Percentiles rank a stretch among this genome's conserved stretches.
Evolutionary conservation across 2,329 filamentous ascomycete species (phyloP).

Genomic region (Hirsutella rhossiliensis): DNA sequence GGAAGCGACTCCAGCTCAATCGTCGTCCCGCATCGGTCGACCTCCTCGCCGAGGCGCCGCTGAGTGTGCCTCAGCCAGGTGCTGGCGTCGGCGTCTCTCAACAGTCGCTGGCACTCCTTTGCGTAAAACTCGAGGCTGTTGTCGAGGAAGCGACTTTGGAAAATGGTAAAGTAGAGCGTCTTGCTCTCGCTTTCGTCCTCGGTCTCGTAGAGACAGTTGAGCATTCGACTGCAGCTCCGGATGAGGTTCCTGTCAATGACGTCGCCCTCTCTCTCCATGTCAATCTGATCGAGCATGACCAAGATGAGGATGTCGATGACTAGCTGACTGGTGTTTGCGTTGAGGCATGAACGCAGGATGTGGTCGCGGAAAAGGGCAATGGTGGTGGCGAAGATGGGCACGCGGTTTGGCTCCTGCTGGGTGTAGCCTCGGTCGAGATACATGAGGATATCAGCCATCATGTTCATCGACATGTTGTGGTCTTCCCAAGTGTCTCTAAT

Average conservation of each 20-base stretch:
- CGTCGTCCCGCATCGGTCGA: slow-evolving; percentile 70
- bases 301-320: slow-evolving; percentile 67
- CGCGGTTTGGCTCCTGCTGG: slow-evolving; percentile 49
- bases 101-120: slow-evolving; percentile 58
- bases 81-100: slow-evolving; percentile 69
- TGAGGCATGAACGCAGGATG: slow-evolving; percentile 54
- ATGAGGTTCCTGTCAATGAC: slow-evolving; percentile 75
- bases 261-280: slow-evolving; percentile 85
- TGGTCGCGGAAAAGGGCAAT: slow-evolving; percentile 84
- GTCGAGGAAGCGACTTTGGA: slow-evolving; percentile 66
- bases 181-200: slow-evolving; percentile 65
- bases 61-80: slow-evolving; percentile 70
- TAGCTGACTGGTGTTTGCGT: slow-evolving; percentile 29
- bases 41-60: slow-evolving; percentile 66
- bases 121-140: slow-evolving; percentile 65
- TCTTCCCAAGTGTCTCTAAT: slow-evolving; percentile 75
- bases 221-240: slow-evolving; percentile 76
- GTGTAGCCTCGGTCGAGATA: slow-evolving; percentile 87
- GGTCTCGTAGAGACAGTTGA: slow-evolving; percentile 77
- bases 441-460: slow-evolving; percentile 95
- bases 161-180: slow-evolving; percentile 72
- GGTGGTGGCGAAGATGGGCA: slow-evolving; percentile 71
- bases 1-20: slow-evolving; percentile 59
- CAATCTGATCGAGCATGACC: slow-evolving; percentile 80
- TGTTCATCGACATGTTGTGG: slow-evolving; percentile 87